A percentile compares a stretch with the other conserved stretches of the same genome.
These are phyloP conservation scores for Pyrenochaeta sp. DNA, from an alignment of 2,329 filamentous ascomycete species.

Conservation along the genomic window DNA sequence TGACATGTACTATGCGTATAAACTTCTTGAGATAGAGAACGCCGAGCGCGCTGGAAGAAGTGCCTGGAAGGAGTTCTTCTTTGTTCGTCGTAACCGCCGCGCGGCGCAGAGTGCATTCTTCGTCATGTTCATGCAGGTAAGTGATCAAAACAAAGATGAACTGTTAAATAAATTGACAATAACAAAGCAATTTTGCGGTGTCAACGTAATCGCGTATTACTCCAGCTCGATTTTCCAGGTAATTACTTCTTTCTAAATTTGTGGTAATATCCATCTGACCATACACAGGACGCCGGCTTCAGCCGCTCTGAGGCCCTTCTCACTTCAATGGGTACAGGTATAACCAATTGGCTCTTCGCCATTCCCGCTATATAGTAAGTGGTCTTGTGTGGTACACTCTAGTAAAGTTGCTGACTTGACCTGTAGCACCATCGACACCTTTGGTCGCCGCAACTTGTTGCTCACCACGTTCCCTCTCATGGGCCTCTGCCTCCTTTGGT, in stretches of 20 bases:
- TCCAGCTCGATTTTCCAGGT: conserved; percentile 39
- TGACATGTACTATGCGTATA: conserved; percentile 61
- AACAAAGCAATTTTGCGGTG: conserved; percentile 44
- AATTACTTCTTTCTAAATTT: too few species aligned
- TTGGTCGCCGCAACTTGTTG: conserved; percentile 53
- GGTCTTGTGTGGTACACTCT: neutral
- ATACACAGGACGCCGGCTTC: conserved; percentile 47
- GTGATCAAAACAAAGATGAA: too few species aligned
- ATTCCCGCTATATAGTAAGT: conserved; percentile 47
- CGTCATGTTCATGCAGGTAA: conserved; percentile 41
- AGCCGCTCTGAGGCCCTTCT: conserved; percentile 45
- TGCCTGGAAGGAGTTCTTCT: conserved; percentile 43
- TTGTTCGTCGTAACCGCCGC: conserved; percentile 42
- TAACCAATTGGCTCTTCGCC: conserved; percentile 56
- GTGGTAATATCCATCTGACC: too few species aligned
- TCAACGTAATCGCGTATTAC: conserved; percentile 40
- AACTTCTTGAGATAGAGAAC: conserved; percentile 46
- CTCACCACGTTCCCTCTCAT: conserved; percentile 58
- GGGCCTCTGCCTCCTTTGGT: conserved; percentile 48
- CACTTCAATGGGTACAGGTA: conserved; percentile 54
- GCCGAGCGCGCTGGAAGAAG: conserved; percentile 42
- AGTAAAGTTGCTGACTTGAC: neutral
- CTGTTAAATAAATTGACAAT: too few species aligned
- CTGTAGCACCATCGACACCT: conserved; percentile 55
- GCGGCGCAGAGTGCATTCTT: conserved; percentile 43